Evolutionary conservation across 169 alveolate genomes (phyloP).

Genomic region (Eimeria mitis): DNA sequence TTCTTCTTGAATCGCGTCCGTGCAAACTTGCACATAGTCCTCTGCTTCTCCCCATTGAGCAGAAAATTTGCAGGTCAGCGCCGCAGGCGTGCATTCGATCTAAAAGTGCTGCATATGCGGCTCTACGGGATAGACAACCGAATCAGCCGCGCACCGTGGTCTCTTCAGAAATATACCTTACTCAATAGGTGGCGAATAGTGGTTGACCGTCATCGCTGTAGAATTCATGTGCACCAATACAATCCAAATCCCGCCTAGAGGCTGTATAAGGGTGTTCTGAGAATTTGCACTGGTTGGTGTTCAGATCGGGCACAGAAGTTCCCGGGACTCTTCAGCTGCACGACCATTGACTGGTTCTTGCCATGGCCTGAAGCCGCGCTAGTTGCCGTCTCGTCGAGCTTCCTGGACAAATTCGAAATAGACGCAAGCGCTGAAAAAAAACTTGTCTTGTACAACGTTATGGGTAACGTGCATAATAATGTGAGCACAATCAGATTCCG

Average conservation of each 20-base stretch:
- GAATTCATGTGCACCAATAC: background rate
- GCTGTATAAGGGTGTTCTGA: background rate
- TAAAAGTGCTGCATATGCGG: background rate
- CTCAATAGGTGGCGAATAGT: background rate
- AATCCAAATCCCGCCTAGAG: background rate
- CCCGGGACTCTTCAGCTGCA: slow-evolving; percentile 98
- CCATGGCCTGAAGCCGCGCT: slow-evolving; percentile 99
- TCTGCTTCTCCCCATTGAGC: slow-evolving; percentile 98
- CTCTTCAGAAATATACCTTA: background rate
- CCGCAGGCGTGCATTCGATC: too few relatives aligned
- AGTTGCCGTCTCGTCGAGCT: slow-evolving; percentile 96
- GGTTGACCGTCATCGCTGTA: background rate
- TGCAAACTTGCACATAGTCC: slow-evolving; percentile 96
- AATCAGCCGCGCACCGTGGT: background rate
- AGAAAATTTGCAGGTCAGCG: slow-evolving; percentile 91
- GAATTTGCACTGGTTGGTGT: background rate
- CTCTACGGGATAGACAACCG: background rate
- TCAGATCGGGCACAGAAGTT: slow-evolving; percentile 96
- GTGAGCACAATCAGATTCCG: slow-evolving; percentile 28
- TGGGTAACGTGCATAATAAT: slow-evolving; percentile 89
- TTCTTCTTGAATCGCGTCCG: slow-evolving; percentile 97
- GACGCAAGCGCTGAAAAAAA: slow-evolving; percentile 91
- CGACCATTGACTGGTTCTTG: slow-evolving; percentile 97
- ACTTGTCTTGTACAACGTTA: slow-evolving; percentile 90
- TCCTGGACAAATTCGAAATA: slow-evolving; percentile 91